These are phyloP conservation scores for Murraya paniculata DNA, from an alignment of 345 rosid species.

Conservation along the genomic window DNA sequence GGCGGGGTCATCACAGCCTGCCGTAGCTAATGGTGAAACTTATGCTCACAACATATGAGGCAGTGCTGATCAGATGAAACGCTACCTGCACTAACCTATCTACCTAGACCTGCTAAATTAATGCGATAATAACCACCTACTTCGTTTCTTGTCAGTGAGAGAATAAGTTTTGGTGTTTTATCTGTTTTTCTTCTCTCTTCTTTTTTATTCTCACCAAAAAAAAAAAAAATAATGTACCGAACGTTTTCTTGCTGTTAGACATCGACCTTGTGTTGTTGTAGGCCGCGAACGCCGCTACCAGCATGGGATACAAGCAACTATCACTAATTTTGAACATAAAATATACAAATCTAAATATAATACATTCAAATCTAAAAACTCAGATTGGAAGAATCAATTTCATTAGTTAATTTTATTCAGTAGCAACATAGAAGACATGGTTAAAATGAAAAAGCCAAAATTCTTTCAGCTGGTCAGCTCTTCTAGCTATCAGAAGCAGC, in stretches of 20 bases:
- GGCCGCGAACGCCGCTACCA: too few species aligned
- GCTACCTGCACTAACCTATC: not conserved
- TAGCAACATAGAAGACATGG: not conserved
- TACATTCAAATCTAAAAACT: not conserved
- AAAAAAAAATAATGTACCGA: too few species aligned
- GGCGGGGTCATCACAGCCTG: constrained; percentile 24
- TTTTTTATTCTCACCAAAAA: too few species aligned
- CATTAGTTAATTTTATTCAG: not conserved
- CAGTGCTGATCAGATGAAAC: not conserved
- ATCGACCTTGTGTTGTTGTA: too few species aligned
- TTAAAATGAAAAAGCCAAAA: not conserved
- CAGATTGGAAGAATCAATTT: not conserved
- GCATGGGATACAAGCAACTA: too few species aligned
- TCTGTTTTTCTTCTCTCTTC: too few species aligned
- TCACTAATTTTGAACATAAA: too few species aligned
- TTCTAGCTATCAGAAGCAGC: constrained; percentile 33
- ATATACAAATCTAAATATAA: too few species aligned
- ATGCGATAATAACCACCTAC: not conserved
- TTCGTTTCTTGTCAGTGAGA: not conserved
- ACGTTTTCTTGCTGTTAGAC: too few species aligned
- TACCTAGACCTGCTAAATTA: not conserved
- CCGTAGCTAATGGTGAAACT: constrained; percentile 22
- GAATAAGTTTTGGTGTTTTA: too few species aligned
- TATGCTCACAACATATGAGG: constrained; percentile 30
- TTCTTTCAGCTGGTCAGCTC: not conserved